Base-by-base conservation (phyloP, 306 rosid genomes). In the Rosa multiflora region DNA sequence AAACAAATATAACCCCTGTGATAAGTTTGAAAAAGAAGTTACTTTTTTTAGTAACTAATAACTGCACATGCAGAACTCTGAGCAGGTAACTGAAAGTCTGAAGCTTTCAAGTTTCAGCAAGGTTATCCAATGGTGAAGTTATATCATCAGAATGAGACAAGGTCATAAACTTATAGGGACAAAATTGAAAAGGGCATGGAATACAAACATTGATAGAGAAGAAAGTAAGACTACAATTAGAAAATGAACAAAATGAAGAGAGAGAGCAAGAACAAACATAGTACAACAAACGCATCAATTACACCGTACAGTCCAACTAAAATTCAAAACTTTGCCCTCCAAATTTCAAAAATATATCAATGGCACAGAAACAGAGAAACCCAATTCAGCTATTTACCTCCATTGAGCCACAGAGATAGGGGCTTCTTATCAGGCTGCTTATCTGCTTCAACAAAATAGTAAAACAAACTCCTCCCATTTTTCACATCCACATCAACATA, bases 401-500 rank as follows among this genome's bases (percentile, higher is more conserved):
- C 98, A 88, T 94, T 92, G 85, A 94, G 98, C 98, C 98, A 94
- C 68, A 94, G 93, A 67, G 92, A 26, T 59, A 94, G 90, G 23
- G 98, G 89, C 55, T 87, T 91, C 17, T 79, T 78, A 61, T 86
- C 62, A 79, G 88, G 76, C 13, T 78, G 76, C 0, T 76, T 72
- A 0, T 90, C 88, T 70, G 97, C 98, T 78, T 94, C 97, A 44
- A 86, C 97, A 80, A 94, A 94, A 79, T 94, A 94, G 76, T 94
- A 94, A 81, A 94, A 94, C 68, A 94, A 75, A 73, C 97, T 94
- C 63, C n/a, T n/a, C n/a, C n/a, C n/a, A n/a, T n/a, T n/a, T n/a
- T n/a, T n/a, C n/a, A n/a, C n/a, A n/a, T n/a, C 88, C 1, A 94
- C 89, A 81, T 92, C 97, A 79, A 94, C 88, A 82, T 94, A 89